A percentile compares a stretch with the other conserved stretches of the same genome.
phyloP scores from a whole-genome alignment of 768 basidiomycete genomes.

The Termitomyces sp. region DNA sequence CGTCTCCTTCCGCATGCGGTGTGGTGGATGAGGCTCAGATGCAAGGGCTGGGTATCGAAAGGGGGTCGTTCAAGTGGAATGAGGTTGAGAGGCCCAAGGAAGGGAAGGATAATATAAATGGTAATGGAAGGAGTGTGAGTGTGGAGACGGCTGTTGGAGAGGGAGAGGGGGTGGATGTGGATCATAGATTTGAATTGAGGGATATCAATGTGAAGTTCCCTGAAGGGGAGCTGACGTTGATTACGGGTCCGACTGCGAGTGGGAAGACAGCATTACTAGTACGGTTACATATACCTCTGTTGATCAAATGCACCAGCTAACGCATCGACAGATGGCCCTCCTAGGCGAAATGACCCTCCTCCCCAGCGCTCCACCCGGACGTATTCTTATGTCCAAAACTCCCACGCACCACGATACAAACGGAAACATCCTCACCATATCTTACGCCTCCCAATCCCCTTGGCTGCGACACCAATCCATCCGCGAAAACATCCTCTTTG shows the following conservation, averaged over 20 bases:
- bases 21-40: constrained; percentile 19
- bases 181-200: constrained; percentile 54
- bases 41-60: constrained; percentile 48
- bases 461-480: constrained; percentile 72
- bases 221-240: constrained; percentile 58
- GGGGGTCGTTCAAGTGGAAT: constrained; percentile 61
- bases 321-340: constrained; percentile 48
- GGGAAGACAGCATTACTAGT: constrained; percentile 80
- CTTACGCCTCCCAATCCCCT: constrained; percentile 69
- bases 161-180: not conserved
- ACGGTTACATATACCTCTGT: constrained; percentile 12
- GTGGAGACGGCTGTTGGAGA: constrained; percentile 16
- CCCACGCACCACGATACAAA: constrained; percentile 50
- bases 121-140: not conserved
- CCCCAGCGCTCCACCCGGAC: constrained; percentile 21
- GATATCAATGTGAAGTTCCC: constrained; percentile 72
- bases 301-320: not conserved
- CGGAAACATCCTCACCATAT: constrained; percentile 57
- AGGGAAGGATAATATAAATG: constrained; percentile 8
- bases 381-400: constrained; percentile 64
- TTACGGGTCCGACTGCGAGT: constrained; percentile 76
- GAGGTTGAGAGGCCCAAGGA: constrained; percentile 29
- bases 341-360: constrained; percentile 66
- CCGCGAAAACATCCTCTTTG: constrained; percentile 78
- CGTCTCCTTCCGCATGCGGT: not conserved